phyloP scores from a whole-genome alignment of 192 early-diverging fungal genomes.

The Backusella mclennaniae region DNA sequence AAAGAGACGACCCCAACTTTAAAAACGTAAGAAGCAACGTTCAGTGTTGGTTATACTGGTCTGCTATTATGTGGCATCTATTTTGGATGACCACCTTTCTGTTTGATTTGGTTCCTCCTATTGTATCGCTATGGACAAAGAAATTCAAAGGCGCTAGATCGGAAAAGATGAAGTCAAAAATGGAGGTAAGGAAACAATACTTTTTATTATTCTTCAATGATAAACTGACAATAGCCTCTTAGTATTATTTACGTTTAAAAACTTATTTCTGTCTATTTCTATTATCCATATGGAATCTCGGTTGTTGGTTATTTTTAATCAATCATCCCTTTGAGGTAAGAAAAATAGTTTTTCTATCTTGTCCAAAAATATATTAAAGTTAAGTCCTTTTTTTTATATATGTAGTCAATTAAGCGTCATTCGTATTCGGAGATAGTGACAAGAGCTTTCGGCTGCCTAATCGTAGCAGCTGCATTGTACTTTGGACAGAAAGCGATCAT shows the following conservation, averaged over 20 bases:
- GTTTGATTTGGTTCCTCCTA: slow-evolving; percentile 30
- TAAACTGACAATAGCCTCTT: slow-evolving; percentile 5
- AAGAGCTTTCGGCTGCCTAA: slow-evolving; percentile 27
- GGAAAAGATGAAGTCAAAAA: slow-evolving; percentile 29
- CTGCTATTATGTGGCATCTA: slow-evolving; percentile 36
- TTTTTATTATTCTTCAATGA: not conserved
- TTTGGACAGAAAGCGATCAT: slow-evolving; percentile 33
- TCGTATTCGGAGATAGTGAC: slow-evolving; percentile 21
- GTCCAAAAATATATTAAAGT: not conserved
- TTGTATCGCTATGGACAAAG: slow-evolving; percentile 26
- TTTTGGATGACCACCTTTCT: slow-evolving; percentile 30
- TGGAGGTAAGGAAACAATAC: slow-evolving; percentile 25
- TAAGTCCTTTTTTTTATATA: not conserved
- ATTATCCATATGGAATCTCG: slow-evolving; percentile 32
- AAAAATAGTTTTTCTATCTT: not conserved
- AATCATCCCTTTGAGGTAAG: slow-evolving; percentile 26
- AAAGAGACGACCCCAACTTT: slow-evolving; percentile 15
- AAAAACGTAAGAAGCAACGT: slow-evolving; percentile 32
- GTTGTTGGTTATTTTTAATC: slow-evolving; percentile 31
- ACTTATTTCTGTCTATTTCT: slow-evolving; percentile 24
- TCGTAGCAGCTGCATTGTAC: slow-evolving; percentile 20
- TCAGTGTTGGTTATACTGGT: slow-evolving; percentile 39
- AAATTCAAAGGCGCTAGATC: slow-evolving; percentile 24
- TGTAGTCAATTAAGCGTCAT: slow-evolving; percentile 32
- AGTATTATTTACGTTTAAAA: slow-evolving; percentile 37